Evolutionary conservation across 2,329 filamentous ascomycete species (phyloP), one percentile per base, ranked within the genome.

Genomic region (Phialophora chinensis): DNA sequence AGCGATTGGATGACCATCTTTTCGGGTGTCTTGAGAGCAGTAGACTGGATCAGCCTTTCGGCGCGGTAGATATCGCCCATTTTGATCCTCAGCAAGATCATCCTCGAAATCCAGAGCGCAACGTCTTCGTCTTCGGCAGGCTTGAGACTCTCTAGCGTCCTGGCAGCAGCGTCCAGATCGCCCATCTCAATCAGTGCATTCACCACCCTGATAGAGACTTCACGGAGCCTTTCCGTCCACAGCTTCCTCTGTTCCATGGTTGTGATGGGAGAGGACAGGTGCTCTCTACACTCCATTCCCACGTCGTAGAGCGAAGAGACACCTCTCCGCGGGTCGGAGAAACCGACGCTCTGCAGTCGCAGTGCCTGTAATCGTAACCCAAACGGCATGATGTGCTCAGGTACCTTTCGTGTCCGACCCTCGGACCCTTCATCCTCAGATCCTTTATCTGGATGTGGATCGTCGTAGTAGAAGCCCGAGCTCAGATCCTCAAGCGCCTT

Each of bases 241-340:
- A 90, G 72, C 69, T 84, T 81, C 17, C 83, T 80, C 25, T 87
- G 86, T 0, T 87, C 83, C 59, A 85, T 82, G 10, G 85, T 83
- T 47, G 77, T 75, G 12, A 76, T 79, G 0, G 86, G 83, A 35
- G 79, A 82, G 20, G 81, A 78, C 4, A 91, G 81, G 64, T 85
- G 84, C 1, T 82, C 80, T 20, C 93, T 84, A 1, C 91, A 92
- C 77, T 96, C 92, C 8, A 91, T 80, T 0, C 90, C 93, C 1
- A 98, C 84, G 69, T 97, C 93, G 75, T 97, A 96, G 76, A 96
- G 92, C 53, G 91, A 91, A 84, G 95, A 94, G 65, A 99, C 89
- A 3, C 91, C 91, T 68, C 93, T 86, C 4, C 94, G 85, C 58
- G 89, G 87, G 78, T 99, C 95, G 3, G 90, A 90, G 70, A 95